Base-by-base conservation (phyloP, 1,284 basidiomycete species). In the Sporisorium iseilematis-ciliati region DNA sequence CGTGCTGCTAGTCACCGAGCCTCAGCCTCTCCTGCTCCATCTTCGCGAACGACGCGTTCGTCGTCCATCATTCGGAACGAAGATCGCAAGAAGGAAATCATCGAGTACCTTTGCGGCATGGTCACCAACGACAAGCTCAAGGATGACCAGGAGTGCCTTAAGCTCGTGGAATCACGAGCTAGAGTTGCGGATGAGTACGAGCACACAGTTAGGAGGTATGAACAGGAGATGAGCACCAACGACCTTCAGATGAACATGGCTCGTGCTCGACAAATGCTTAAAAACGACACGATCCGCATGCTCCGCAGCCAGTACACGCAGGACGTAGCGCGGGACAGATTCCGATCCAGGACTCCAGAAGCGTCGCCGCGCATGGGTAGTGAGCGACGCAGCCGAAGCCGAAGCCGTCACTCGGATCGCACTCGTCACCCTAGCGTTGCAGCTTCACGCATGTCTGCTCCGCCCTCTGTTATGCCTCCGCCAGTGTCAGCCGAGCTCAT, bases 231-330 rank as follows among this genome's bases (percentile, higher is more conserved):
- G 18, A n/a, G 23, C 11, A 10, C 26, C 25, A 59, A 50, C 45
- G 33, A 42, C 8, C 7, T 35, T 8, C 18, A 49, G 25, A 18
- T 54, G 40, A n/a, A 42, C 4, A 31, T 18, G 7, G 20, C 45
- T 5, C 56, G 43, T 10, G 42, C 20, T 1, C 1, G 4, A n/a
- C 23, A 43, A 7, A 3, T 7, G 8, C 57, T 65, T 3, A 65
- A 65, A 41, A 38, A 38, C 25, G 63, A 65, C 23, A 50, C 63
- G 29, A 43, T 59, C 6, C 50, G 57, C 8, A 16, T 65, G 16
- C 41, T 65, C 5, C 42, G 56, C 20, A 46, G 20, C 7, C 49
- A 52, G 43, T 54, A 33, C 43, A 41, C 8, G 20, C 8, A 12
- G 1, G 43, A 54, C 20, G 16, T 38, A 2, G 16, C 8, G 2